Evolutionary conservation across 352 stramenopile species (phyloP).

Genomic region (Phytophthora nicotianae): DNA sequence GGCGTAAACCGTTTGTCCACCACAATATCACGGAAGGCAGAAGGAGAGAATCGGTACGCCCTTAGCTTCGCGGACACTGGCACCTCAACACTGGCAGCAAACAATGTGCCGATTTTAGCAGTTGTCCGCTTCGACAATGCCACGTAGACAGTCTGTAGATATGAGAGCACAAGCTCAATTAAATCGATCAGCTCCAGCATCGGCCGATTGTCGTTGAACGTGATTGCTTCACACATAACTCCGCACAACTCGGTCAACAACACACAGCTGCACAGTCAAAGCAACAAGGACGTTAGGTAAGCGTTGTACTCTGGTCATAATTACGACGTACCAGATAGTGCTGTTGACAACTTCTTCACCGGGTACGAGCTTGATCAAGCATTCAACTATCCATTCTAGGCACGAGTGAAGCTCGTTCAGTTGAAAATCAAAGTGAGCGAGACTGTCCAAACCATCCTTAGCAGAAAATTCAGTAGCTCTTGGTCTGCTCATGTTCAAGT

Average conservation of each 20-base stretch:
- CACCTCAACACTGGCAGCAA: constrained; percentile 8
- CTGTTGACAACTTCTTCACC: constrained; percentile 32
- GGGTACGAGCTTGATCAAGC: constrained; percentile 37
- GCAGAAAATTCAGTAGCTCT: not conserved
- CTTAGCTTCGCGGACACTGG: constrained; percentile 15
- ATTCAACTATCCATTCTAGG: constrained; percentile 46
- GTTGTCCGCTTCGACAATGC: constrained; percentile 34
- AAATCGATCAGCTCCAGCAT: constrained; percentile 35
- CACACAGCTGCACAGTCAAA: constrained; percentile 53
- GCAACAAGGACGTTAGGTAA: constrained; percentile 8
- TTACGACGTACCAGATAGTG: constrained; percentile 28
- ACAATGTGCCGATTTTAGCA: constrained; percentile 18
- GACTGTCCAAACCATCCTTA: not conserved
- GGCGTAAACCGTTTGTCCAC: constrained; percentile 16
- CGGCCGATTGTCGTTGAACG: constrained; percentile 30
- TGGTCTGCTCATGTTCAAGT: constrained; percentile 40
- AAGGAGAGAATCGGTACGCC: constrained; percentile 22
- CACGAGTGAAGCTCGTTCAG: constrained; percentile 33
- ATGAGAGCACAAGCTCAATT: constrained; percentile 37
- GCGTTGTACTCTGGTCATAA: not conserved
- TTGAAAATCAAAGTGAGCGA: constrained; percentile 27
- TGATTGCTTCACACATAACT: constrained; percentile 54
- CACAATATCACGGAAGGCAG: constrained; percentile 29
- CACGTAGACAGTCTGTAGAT: constrained; percentile 38
- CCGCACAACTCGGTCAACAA: constrained; percentile 69